Evolutionary conservation across 768 basidiomycete species (phyloP).

Genomic region (Tricholoma matsutake): DNA sequence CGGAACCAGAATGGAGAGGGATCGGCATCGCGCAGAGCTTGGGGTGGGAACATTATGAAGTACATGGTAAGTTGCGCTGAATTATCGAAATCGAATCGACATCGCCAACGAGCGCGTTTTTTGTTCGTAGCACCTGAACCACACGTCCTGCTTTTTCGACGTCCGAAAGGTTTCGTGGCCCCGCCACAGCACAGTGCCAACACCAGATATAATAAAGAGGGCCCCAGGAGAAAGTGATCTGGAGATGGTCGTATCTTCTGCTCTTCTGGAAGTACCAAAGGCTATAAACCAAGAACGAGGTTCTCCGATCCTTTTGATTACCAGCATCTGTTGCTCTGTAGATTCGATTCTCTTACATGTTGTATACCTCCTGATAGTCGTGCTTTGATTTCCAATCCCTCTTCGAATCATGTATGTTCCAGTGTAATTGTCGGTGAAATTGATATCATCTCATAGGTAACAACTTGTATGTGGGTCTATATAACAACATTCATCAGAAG

Average conservation of each 20-base stretch:
- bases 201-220: constrained; percentile 31
- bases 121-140: constrained; percentile 73
- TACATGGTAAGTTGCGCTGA: constrained; percentile 63
- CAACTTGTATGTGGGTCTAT: background rate
- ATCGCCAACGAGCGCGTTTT: constrained; percentile 4
- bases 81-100: background rate
- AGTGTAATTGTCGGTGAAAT: background rate
- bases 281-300: background rate
- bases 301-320: background rate
- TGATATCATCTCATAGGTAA: background rate
- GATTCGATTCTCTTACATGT: constrained; percentile 9
- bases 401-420: background rate
- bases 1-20: constrained; percentile 91
- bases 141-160: constrained; percentile 91
- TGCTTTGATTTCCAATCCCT: constrained; percentile 12
- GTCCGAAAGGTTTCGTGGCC: constrained; percentile 63
- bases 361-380: constrained; percentile 6
- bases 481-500: constrained; percentile 33
- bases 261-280: constrained; percentile 8
- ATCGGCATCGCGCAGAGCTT: constrained; percentile 96
- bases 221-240: constrained; percentile 40
- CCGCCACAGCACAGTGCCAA: constrained; percentile 45
- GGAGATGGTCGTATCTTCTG: background rate
- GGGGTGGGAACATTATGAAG: constrained; percentile 97
- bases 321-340: constrained; percentile 2